Base-by-base conservation (phyloP, 1,139 yeast genomes). In the Pichia sp. region DNA sequence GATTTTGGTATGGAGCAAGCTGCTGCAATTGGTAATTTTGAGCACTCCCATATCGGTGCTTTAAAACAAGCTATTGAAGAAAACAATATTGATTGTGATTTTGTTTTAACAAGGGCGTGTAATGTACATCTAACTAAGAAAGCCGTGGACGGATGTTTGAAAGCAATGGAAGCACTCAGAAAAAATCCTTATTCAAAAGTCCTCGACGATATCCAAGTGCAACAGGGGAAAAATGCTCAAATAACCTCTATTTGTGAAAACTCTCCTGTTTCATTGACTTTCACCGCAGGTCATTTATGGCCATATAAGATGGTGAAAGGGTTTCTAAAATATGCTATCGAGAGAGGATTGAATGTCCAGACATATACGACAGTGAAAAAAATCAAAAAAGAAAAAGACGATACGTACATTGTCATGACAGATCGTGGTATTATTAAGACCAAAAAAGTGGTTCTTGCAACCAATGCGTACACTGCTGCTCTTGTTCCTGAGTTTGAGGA, bases 241-340 rank as follows among this genome's bases (percentile, higher is more conserved):
- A 43, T 48, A 4, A 42, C 57, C 3, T 51, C 57, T 4, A 49
- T 54, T 31, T 52, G 47, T 36, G 61, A 58, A 9, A 51, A 55
- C 11, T 52, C 66, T 27, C 53, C 52, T 10, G 61, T 65, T 11
- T 67, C 67, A 1, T 46, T 70, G 31, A 57, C 65, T 1, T 64
- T 60, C 40, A 69, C 71, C 1, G 69, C 73, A 3, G 64, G 67
- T 1, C 64, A 70, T n/a, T 56, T 69, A 40, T 69, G 71, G 64
- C 72, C 75, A 5, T 68, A 70, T 56, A 64, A 64, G 45, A 53
- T 71, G 23, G 64, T 67, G 37, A 58, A 60, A 27, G 58, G 60
- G 9, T 47, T 71, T n/a, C 49, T 71, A 34, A 56, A 63, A 44
- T 52, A 51, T 27, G 51, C 64, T 31, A 55, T 69, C 11, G 50